Percentiles rank a stretch among this genome's conserved stretches.
phyloP scores from a whole-genome alignment of 1,284 basidiomycete species.

The Entoloma clypeatum region DNA sequence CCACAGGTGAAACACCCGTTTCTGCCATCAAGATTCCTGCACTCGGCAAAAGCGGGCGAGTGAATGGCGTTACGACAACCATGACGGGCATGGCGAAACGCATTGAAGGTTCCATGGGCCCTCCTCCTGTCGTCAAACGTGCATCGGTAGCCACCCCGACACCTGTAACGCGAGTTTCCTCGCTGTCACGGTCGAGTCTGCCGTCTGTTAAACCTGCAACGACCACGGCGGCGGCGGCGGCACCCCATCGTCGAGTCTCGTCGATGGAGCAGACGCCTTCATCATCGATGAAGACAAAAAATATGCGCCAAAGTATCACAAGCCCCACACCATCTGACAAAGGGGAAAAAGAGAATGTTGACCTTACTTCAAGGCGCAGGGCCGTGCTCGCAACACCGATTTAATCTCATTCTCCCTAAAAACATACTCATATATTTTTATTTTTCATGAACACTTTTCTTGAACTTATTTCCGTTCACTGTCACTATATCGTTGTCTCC shows the following conservation, averaged over 20 bases:
- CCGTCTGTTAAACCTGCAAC: conserved; percentile 29
- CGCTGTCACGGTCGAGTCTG: conserved; percentile 32
- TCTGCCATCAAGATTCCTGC: conserved; percentile 29
- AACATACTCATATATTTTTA: background rate
- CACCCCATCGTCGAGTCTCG: conserved; percentile 31
- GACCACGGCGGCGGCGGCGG: conserved; percentile 23
- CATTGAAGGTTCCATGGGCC: conserved; percentile 44
- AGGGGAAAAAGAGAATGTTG: conserved; percentile 49
- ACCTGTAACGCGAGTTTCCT: conserved; percentile 30
- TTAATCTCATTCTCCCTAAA: conserved; percentile 1
- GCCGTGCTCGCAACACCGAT: conserved; percentile 23
- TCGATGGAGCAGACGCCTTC: conserved; percentile 24
- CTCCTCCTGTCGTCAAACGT: conserved; percentile 40
- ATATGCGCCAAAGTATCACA: conserved; percentile 12
- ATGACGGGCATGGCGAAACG: conserved; percentile 25
- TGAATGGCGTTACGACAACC: conserved; percentile 30
- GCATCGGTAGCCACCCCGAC: conserved; percentile 35
- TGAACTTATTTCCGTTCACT: conserved; percentile 26
- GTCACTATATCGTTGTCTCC: conserved; percentile 17
- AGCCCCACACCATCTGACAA: conserved; percentile 33
- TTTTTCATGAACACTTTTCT: conserved; percentile 14
- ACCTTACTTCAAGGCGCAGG: conserved; percentile 22
- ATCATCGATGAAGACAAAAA: conserved; percentile 14
- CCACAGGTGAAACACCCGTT: conserved; percentile 23
- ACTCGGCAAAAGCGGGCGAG: conserved; percentile 47